phyloP scores from a whole-genome alignment of 768 basidiomycete genomes.

The Leccinum fibrillosum region DNA sequence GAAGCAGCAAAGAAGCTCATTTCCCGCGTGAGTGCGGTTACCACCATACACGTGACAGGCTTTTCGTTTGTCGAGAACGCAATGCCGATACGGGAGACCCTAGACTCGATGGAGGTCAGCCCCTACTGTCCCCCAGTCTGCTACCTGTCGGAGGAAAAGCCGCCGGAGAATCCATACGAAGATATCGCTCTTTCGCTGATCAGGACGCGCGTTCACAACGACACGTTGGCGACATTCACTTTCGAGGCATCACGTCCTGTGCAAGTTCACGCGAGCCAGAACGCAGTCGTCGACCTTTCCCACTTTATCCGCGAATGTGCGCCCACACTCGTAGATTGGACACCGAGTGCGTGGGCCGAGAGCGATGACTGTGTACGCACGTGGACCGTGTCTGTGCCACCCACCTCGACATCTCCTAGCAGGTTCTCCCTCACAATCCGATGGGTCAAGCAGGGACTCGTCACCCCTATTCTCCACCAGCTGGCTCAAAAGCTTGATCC shows the following conservation, averaged over 20 bases:
- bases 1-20: conserved; percentile 47
- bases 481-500: conserved; percentile 30
- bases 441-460: conserved; percentile 47
- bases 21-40: conserved; percentile 45
- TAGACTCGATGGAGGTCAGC: conserved; percentile 30
- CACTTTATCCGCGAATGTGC: conserved; percentile 44
- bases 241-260: conserved; percentile 38
- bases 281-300: conserved; percentile 52
- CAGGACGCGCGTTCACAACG: conserved; percentile 18
- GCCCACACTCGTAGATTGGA: conserved; percentile 51
- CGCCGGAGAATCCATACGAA: conserved; percentile 25
- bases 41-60: conserved; percentile 48
- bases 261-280: conserved; percentile 41
- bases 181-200: conserved; percentile 28
- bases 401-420: conserved; percentile 8
- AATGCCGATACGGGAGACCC: conserved; percentile 47
- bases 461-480: conserved; percentile 55
- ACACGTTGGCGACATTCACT: conserved; percentile 52
- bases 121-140: conserved; percentile 61
- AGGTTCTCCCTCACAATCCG: conserved; percentile 52
- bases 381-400: conserved; percentile 52
- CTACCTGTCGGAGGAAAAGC: conserved; percentile 47
- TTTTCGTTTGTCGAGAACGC: conserved; percentile 52
- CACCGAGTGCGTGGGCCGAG: conserved; percentile 37
- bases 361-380: conserved; percentile 65